Base-by-base conservation (phyloP, 768 basidiomycete species). In the Mrakia gelida region DNA sequence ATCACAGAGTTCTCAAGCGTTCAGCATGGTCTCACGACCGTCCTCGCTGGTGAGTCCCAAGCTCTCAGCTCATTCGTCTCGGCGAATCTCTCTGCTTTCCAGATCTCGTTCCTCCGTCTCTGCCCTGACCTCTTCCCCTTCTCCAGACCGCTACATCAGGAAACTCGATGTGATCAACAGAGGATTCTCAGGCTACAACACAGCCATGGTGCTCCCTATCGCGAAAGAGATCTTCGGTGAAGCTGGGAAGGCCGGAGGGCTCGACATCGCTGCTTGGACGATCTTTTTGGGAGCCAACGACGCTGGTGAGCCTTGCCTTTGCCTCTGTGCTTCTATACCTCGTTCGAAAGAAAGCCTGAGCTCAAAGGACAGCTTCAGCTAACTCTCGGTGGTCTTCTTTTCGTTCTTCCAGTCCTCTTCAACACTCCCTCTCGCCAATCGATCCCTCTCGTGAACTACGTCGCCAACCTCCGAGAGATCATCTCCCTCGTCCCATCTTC, bases 111-210 rank as follows among this genome's bases (percentile, higher is more conserved):
- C 52, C 30, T 30, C 30, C 62, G 34, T n/a, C 30, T 13, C 41
- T 32, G 59, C 34, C 59, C 23, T 54, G 5, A n/a, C 7, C 73
- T 43, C 41, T 68, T 74, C 63, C 68, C 6, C 41, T n/a, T 43
- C 15, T 8, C 59, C 80, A 94, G 93, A 91, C 82, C 87, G 87
- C 0, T 96, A 96, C 83, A 88, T 88, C 62, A 87, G 95, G 79
- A 92, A 90, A 83, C 84, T 94, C 45, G 95, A 97, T 82, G 89
- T 97, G 49, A 52, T 49, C 80, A 96, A 96, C 82, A 89, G 94
- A 70, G 95, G 95, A 1, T 86, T 90, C 70, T 79, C 80, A 56
- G 84, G 41, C 87, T 89, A 43, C 70, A 77, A 77, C 67, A 77
- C 68, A 52, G 38, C n/a, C 7, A 77, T 71, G 70, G 56, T 71